Evolutionary conservation across 805 yeast genomes (phyloP), one percentile per base, ranked within the genome.

Genomic region (Kurtzmaniella fragi): DNA sequence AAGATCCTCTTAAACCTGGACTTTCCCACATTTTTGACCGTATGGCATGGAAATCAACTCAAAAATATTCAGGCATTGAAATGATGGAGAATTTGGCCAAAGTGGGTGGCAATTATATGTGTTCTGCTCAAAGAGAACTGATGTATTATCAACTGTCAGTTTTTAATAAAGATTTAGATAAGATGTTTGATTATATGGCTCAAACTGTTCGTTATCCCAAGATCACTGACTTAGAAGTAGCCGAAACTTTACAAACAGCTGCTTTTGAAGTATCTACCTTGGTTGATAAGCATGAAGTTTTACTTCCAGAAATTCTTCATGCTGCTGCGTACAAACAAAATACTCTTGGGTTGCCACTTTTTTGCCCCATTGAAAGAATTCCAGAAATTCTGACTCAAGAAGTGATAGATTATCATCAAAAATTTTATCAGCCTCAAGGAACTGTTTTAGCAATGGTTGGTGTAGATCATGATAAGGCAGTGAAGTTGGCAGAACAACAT

Each of bases 61-160:
- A 70, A 28, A 67, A 75, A 40, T 67, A 72, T 41, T 51, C 76
- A 1, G 90, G 87, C 2, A 63, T 71, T 32, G 74, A 82, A 37
- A 85, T 93, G 87, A 72, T 85, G 47, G 83, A 83, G 46, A 74
- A 73, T 15, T 67, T 93, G 45, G 89, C 88, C 41, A 70, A 77
- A 28, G 61, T 93, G 42, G 99, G 99, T 35, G 99, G 98, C 11
- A 91, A 89, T 59, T 89, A 84, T 62, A 90, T 87, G 79, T 85
- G 95, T 54, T 83, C 95, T 1, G 84, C 96, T 0, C 85, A 95
- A 6, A 74, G 99, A 54, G 99, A 93, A 60, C 77, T 95, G 3
- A 73, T 91, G 68, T 78, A 91, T 65, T 93, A 93, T 61, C 98
- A 93, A 62, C 95, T 97, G 1, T 82, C 95, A 2, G 95, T 89